Evolutionary conservation across 495 filamentous ascomycete species (phyloP).

Genomic region (Daldinia grandis): DNA sequence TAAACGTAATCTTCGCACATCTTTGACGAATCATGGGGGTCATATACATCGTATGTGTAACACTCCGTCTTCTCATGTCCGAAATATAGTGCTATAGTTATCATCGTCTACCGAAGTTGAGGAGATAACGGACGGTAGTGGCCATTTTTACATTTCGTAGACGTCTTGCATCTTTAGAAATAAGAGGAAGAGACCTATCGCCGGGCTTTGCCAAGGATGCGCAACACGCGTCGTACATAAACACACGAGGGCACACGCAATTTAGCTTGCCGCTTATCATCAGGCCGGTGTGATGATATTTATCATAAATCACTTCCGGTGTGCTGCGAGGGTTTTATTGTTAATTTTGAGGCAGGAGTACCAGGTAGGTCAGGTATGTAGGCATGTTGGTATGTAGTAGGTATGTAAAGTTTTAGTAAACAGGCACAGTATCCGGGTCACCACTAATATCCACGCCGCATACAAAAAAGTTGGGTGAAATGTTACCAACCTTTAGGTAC

Average conservation of each 20-base stretch:
- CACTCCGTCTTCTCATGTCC: slow-evolving; percentile 19
- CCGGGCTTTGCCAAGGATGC: slow-evolving; percentile 28
- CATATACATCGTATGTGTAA: slow-evolving; percentile 12
- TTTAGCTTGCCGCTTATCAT: slow-evolving; percentile 22
- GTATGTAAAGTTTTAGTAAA: too few species aligned
- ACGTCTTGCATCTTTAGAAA: slow-evolving; percentile 28
- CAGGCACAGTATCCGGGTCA: too few species aligned
- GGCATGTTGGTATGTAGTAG: too few species aligned
- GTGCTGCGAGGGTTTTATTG: slow-evolving; percentile 26
- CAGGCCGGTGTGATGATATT: slow-evolving; percentile 31
- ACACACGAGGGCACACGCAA: slow-evolving; percentile 17
- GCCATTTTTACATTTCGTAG: slow-evolving; percentile 13
- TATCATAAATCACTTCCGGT: slow-evolving; percentile 36
- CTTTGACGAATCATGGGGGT: slow-evolving; percentile 26
- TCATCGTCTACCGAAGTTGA: slow-evolving; percentile 12
- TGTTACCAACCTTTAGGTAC: slow-evolving; percentile 41
- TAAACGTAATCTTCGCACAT: slow-evolving; percentile 1
- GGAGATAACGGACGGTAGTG: background rate
- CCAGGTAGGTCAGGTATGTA: too few species aligned
- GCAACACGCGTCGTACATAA: slow-evolving; percentile 39
- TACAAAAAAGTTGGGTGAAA: slow-evolving; percentile 36
- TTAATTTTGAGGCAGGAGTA: too few species aligned
- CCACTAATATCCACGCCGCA: slow-evolving; percentile 36
- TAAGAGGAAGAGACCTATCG: slow-evolving; percentile 30
- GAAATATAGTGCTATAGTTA: slow-evolving; percentile 6